Evolutionary conservation across 371 early-diverging fungal genomes (phyloP).

Genomic region (Apophysomyces trapeziformis): DNA sequence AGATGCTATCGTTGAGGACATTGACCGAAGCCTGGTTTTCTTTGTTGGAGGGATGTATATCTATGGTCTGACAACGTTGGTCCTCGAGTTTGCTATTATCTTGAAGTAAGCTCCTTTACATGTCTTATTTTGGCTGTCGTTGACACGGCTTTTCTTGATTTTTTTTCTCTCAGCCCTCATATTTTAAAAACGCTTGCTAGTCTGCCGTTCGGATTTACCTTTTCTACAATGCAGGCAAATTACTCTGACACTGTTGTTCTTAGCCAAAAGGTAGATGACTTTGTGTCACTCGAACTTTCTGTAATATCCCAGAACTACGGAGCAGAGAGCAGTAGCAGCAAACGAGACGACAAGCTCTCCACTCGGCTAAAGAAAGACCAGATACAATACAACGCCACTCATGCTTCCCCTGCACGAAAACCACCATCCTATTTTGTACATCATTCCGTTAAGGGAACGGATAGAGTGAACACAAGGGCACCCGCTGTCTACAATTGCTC

Average conservation of each 20-base stretch:
- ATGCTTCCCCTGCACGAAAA: no score
- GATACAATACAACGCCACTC: no score
- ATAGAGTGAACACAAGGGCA: no score
- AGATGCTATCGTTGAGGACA: slow-evolving; percentile 16
- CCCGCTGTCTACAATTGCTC: no score
- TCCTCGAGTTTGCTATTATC: slow-evolving; percentile 33
- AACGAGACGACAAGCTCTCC: no score
- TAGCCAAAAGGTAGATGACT: not conserved
- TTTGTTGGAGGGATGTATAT: slow-evolving; percentile 32
- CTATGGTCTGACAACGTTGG: slow-evolving; percentile 30
- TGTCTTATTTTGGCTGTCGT: not conserved
- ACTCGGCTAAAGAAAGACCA: no score
- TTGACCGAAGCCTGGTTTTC: slow-evolving; percentile 24
- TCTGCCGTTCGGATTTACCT: not conserved
- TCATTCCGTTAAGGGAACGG: no score
- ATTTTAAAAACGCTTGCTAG: slow-evolving; percentile 21
- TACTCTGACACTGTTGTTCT: not conserved
- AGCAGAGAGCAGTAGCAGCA: no score
- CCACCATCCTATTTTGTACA: no score
- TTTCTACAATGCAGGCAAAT: slow-evolving; percentile 9
- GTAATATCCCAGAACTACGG: no score
- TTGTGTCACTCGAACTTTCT: no score
- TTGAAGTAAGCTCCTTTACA: slow-evolving; percentile 28
- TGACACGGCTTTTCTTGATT: not conserved
- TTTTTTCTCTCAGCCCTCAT: slow-evolving; percentile 15